Conservation (phyloP, 2,329 filamentous ascomycete species). For the Paecilomyces niveus region DNA sequence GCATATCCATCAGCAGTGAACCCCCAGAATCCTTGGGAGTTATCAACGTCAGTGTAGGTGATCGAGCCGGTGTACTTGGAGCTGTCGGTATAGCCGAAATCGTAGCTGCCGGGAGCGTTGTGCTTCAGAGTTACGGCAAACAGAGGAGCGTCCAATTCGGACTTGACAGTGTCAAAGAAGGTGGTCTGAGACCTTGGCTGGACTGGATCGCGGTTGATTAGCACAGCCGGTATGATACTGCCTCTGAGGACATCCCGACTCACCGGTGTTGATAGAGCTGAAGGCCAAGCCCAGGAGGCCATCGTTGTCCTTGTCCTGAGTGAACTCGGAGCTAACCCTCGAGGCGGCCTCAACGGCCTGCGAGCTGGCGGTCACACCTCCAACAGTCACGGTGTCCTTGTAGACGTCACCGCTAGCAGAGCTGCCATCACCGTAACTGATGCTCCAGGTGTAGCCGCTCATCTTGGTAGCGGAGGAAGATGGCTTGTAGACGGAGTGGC, state of each 20-base stretch:
- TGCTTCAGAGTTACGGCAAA: constrained; percentile 52
- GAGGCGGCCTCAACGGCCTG: constrained; percentile 62
- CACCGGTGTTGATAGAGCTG: constrained; percentile 50
- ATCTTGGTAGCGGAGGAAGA: constrained; percentile 41
- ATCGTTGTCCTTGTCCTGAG: constrained; percentile 46
- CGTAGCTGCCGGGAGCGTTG: constrained; percentile 45
- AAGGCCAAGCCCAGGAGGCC: constrained; percentile 57
- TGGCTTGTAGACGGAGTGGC: constrained; percentile 54
- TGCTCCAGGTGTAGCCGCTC: constrained; percentile 49
- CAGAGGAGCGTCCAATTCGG: constrained; percentile 42
- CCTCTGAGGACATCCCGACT: background rate
- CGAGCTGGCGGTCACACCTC: constrained; percentile 48
- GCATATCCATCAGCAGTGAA: constrained; percentile 52
- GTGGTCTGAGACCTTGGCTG: constrained; percentile 44
- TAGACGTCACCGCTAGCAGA: constrained; percentile 59
- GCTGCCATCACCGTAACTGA: constrained; percentile 60
- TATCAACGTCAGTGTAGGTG: constrained; percentile 50
- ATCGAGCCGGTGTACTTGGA: constrained; percentile 53
- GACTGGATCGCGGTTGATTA: constrained; percentile 22
- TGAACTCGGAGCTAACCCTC: constrained; percentile 49
- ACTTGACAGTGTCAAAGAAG: constrained; percentile 55
- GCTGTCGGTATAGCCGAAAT: constrained; percentile 54
- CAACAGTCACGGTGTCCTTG: constrained; percentile 57
- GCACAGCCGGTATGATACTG: background rate
- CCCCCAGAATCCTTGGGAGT: constrained; percentile 56